Conservation (phyloP, 1,139 yeast genomes). For the Nematodospora anomalae region DNA sequence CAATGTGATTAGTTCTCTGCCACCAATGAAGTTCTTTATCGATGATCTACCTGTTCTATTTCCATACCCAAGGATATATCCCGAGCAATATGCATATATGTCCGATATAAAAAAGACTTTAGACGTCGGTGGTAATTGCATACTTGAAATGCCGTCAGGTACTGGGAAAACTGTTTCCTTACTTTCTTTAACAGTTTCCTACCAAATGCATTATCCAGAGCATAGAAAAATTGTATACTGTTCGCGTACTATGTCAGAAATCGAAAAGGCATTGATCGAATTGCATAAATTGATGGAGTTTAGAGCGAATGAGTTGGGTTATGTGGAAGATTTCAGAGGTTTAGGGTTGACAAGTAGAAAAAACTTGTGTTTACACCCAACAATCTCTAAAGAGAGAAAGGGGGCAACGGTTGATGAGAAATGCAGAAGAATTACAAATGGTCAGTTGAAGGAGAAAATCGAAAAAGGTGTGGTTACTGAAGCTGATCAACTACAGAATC, state of each 20-base stretch:
- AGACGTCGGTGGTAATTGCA: slow-evolving; percentile 97
- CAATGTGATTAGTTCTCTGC: background rate
- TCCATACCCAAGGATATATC: slow-evolving; percentile 97
- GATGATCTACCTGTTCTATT: slow-evolving; percentile 94
- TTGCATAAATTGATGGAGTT: slow-evolving; percentile 84
- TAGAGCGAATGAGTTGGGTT: slow-evolving; percentile 78
- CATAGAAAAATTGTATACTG: slow-evolving; percentile 93
- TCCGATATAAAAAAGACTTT: slow-evolving; percentile 89
- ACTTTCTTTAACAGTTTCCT: slow-evolving; percentile 87
- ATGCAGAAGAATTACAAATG: slow-evolving; percentile 92
- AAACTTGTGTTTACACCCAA: slow-evolving; percentile 88
- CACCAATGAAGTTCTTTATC: slow-evolving; percentile 66
- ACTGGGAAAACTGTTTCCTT: slow-evolving; percentile 96
- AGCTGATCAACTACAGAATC: slow-evolving; percentile 45
- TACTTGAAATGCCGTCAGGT: slow-evolving; percentile 99
- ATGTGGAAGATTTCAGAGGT: slow-evolving; percentile 86
- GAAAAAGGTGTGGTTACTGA: slow-evolving; percentile 57
- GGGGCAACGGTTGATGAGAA: slow-evolving; percentile 96
- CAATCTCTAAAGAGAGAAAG: slow-evolving; percentile 80
- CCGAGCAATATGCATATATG: slow-evolving; percentile 98
- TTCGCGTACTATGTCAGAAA: slow-evolving; percentile 99
- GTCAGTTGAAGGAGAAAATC: slow-evolving; percentile 71
- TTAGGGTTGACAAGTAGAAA: slow-evolving; percentile 92
- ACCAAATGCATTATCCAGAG: slow-evolving; percentile 93
- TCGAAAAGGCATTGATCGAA: slow-evolving; percentile 96